A percentile compares a stretch with the other conserved stretches of the same genome.
These are phyloP conservation scores for Apiotrichum siamense DNA, from an alignment of 1,284 basidiomycete species.

Conservation along the genomic window DNA sequence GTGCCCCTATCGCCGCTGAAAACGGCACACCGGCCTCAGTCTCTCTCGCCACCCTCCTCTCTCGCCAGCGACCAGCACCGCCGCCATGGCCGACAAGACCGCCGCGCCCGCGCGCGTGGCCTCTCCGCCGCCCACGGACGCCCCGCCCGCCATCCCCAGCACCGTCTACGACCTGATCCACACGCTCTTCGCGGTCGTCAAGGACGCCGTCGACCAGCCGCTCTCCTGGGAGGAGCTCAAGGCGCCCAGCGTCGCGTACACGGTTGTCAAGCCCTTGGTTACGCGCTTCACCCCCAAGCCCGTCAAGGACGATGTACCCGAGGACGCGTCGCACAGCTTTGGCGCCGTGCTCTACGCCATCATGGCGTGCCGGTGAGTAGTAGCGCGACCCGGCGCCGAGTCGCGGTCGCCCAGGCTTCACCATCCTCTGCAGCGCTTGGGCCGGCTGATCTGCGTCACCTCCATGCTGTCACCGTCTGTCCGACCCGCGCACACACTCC, in stretches of 20 bases:
- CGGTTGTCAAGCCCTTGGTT: conserved; percentile 71
- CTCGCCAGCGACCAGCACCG: no score
- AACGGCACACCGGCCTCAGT: no score
- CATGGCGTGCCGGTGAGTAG: conserved; percentile 41
- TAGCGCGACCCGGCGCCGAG: not conserved
- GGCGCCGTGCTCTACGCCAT: conserved; percentile 37
- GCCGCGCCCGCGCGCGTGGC: no score
- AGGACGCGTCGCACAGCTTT: conserved; percentile 16
- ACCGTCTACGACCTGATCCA: conserved; percentile 41
- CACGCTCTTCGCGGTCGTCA: conserved; percentile 32
- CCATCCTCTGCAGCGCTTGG: no score
- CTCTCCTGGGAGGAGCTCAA: conserved; percentile 77
- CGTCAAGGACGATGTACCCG: conserved; percentile 53
- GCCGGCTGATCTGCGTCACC: no score
- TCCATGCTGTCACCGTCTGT: no score
- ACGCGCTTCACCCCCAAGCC: conserved; percentile 64
- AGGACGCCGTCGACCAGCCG: conserved; percentile 57
- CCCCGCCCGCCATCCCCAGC: not conserved
- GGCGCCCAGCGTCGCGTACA: conserved; percentile 76
- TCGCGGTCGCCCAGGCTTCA: not conserved
- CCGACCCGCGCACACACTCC: not conserved
- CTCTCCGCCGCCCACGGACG: no score
- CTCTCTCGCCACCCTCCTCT: no score
- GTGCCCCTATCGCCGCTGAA: no score
- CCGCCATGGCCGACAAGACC: no score